These are phyloP conservation scores for Mikania micrantha DNA, from an alignment of 129 eudicot species.

Conservation along the genomic window DNA sequence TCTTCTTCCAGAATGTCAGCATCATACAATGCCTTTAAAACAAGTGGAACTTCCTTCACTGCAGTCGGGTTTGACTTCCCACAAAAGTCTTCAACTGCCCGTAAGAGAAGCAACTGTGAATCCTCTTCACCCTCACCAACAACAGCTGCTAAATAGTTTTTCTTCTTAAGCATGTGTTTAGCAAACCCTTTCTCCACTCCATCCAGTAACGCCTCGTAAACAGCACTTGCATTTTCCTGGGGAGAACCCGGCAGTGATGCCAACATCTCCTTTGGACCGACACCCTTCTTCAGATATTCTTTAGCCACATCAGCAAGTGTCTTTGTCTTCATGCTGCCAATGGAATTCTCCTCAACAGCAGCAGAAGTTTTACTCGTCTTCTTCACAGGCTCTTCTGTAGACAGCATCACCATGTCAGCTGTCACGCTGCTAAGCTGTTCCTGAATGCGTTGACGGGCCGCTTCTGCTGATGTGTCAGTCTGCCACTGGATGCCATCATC, in stretches of 20 bases:
- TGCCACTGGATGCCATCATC: conserved; percentile 59
- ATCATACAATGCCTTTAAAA: conserved; percentile 50
- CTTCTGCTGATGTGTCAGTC: conserved; percentile 55
- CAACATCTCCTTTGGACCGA: conserved; percentile 23
- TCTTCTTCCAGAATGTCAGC: conserved; percentile 54
- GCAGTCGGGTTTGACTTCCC: conserved; percentile 43
- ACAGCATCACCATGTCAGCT: conserved; percentile 59
- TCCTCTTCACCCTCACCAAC: conserved; percentile 35
- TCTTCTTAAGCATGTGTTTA: conserved; percentile 43
- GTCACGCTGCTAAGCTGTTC: conserved; percentile 58
- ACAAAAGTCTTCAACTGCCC: conserved; percentile 45
- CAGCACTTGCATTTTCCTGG: conserved; percentile 36
- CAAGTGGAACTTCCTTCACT: conserved; percentile 53
- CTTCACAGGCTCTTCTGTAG: conserved; percentile 34
- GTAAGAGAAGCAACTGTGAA: conserved; percentile 38
- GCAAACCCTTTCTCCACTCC: conserved; percentile 51
- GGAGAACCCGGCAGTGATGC: conserved; percentile 32
- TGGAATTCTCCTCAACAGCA: conserved; percentile 14
- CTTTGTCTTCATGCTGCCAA: neutral
- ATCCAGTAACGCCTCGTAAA: conserved; percentile 44
- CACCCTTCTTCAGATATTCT: conserved; percentile 34
- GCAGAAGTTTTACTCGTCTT: conserved; percentile 10
- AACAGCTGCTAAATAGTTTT: conserved; percentile 38
- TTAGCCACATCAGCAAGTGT: conserved; percentile 33
- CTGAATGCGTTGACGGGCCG: conserved; percentile 45